These are phyloP conservation scores for Sporobolomyces phaffii DNA, from an alignment of 768 basidiomycete genomes.

Conservation along the genomic window DNA sequence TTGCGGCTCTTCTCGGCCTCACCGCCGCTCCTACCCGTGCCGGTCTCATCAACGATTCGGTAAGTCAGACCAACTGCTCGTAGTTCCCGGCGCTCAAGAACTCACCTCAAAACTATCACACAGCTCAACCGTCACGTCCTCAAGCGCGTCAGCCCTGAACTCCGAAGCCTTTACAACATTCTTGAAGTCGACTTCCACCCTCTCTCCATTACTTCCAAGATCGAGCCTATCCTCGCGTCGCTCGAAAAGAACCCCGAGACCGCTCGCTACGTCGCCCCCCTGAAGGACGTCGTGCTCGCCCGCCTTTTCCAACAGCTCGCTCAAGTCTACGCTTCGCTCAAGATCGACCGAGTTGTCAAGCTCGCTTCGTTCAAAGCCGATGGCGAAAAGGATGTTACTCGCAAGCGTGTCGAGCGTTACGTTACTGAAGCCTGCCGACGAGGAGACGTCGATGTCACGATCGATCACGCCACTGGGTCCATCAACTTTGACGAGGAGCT, in stretches of 20 bases:
- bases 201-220: constrained; percentile 68
- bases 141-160: constrained; percentile 62
- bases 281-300: constrained; percentile 84
- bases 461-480: constrained; percentile 80
- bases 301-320: constrained; percentile 84
- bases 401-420: constrained; percentile 62
- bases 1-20: constrained; percentile 79
- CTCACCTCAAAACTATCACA: too few relatives aligned
- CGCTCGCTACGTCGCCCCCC: constrained; percentile 75
- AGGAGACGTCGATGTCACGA: constrained; percentile 72
- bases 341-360: constrained; percentile 65
- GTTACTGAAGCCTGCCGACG: constrained; percentile 84
- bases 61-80: constrained; percentile 51
- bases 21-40: constrained; percentile 74
- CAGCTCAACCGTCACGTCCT: constrained; percentile 78
- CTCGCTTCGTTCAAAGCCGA: constrained; percentile 75
- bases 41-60: constrained; percentile 80
- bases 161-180: constrained; percentile 75
- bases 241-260: constrained; percentile 50
- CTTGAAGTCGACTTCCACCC: constrained; percentile 92
- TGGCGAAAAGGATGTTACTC: constrained; percentile 61
- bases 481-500: constrained; percentile 74
- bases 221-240: constrained; percentile 67
- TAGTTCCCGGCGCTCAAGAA: too few relatives aligned
- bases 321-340: constrained; percentile 84